Evolutionary conservation across 2,329 filamentous ascomycete species (phyloP), one percentile per base, ranked within the genome.

Genomic region (Ophiocordyceps camponoti-floridani): DNA sequence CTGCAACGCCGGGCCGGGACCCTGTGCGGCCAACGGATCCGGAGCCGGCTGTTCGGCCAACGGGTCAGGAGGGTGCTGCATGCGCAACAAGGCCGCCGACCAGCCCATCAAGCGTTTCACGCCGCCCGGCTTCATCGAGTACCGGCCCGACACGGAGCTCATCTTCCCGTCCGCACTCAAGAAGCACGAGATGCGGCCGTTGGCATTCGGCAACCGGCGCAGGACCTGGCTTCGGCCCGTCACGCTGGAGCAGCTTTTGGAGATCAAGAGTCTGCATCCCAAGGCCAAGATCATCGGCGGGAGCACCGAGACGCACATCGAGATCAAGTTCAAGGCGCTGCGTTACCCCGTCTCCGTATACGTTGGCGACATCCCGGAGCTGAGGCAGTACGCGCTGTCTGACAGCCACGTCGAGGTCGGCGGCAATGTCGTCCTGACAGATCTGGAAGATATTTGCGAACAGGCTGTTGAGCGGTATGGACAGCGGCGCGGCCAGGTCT

Each of bases 261-360:
- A 94, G 57, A 94, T 98, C 64, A 96, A 96, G 67, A 79, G 72
- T 53, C 78, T 75, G 0, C 81, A 86, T 52, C 89, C 89, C 0
- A 77, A 80, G 26, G 86, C 89, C 4, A 98, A 96, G 62, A 78
- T 98, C 48, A 94, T 98, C 48, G 89, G 87, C 43, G 91, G 91
- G 48, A 94, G 87, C 58, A 94, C 88, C 2, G 91, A 98, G 62
- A 96, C 89, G 0, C 91, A 96, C 62, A 96, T 98, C 48, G 91
- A 98, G 63, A 84, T 93, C 65, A 95, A 94, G 63, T 96, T 98
- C 73, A 96, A 96, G 66, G 86, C 82, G 1, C 76, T 94, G 69
- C 75, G 87, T 53, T 96, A 96, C 58, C 81, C 82, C 4, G 78
- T 84, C 1, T 95, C 88, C 0, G 84, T 98, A 0, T 96, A 82